Base-by-base conservation (phyloP, 371 early-diverging fungal species). In the Mucor lusitanicus region DNA sequence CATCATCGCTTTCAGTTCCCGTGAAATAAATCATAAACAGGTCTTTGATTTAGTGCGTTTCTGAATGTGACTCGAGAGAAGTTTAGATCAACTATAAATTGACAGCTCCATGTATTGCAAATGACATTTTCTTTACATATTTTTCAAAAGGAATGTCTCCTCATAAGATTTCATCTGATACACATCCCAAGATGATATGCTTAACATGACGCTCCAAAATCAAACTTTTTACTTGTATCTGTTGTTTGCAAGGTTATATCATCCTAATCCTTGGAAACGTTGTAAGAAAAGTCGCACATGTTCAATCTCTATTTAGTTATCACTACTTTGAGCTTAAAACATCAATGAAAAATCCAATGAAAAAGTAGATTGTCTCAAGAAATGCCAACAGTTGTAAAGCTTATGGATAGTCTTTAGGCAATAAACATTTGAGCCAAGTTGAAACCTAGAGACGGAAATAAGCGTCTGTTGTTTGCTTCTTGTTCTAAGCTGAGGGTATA, bases 401-500 rank as follows among this genome's bases (percentile, higher is more conserved):
- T 68, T 68, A 68, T 59, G 63, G 69, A 63, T 28, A 37, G 40
- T 40, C 69, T 68, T 68, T 63, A 54, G 69, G 33, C 42, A 40
- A 63, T 68, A 63, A n/a, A 59, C 63, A 68, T 27, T 59, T 42
- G 69, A 68, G 64, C 69, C 64, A 68, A 63, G 68, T 59, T 32
- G 63, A 68, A 59, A n/a, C 50, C 63, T 68, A 15, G 6, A 68
- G 68, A 63, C 33, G 59, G 63, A 63, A 53, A 32, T 68, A 63
- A 63, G 68, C 68, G 30, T 63, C 68, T 68, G 68, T 39, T 68
- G 68, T 58, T 68, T 62, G 58, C n/a, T 5, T 50, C 59, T 58
- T 68, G 68, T 19, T 68, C 63, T 63, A 68, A 63, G 68, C 68
- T 58, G 57, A 44, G 27, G 62, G 68, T 67, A 67, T 62, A 67